A percentile compares a stretch with the other conserved stretches of the same genome.
These are phyloP conservation scores for Cryptococcus sp. DNA, from an alignment of 1,284 basidiomycete genomes.

Conservation along the genomic window DNA sequence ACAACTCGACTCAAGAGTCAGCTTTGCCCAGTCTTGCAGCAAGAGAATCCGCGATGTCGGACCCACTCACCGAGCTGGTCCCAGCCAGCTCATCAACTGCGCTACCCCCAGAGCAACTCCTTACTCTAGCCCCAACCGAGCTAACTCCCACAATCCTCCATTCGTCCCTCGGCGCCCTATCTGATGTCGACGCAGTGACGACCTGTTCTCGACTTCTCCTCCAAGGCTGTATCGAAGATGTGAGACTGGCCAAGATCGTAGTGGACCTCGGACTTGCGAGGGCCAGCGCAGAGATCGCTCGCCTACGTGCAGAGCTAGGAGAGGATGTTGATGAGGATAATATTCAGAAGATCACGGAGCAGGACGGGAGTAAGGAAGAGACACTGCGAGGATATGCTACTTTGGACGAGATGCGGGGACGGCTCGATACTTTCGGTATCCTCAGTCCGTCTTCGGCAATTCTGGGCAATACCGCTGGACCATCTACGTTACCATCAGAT, in stretches of 20 bases:
- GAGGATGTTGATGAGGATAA: not conserved
- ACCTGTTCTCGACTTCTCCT: too few relatives aligned
- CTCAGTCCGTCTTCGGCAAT: constrained; percentile 4
- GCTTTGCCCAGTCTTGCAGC: too few relatives aligned
- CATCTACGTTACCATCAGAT: not conserved
- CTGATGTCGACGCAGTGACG: too few relatives aligned
- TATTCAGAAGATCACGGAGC: not conserved
- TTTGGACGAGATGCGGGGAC: constrained; percentile 9
- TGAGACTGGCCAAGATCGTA: not conserved
- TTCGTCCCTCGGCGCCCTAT: too few relatives aligned
- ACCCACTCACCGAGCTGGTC: too few relatives aligned
- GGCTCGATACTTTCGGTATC: constrained; percentile 18
- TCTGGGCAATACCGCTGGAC: not conserved
- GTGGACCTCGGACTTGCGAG: constrained; percentile 10
- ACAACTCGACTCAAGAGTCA: too few relatives aligned
- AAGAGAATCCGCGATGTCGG: too few relatives aligned
- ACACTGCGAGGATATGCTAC: not conserved
- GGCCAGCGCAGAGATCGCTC: not conserved
- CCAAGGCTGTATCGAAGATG: constrained; percentile 1
- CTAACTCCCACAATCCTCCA: too few relatives aligned
- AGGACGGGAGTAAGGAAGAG: not conserved
- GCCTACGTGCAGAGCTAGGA: not conserved
- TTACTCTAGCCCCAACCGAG: too few relatives aligned
- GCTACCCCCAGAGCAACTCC: too few relatives aligned
- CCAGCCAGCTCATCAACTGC: too few relatives aligned